Evolutionary conservation across 306 rosid genomes (phyloP).

Genomic region (Cucurbita pepo): DNA sequence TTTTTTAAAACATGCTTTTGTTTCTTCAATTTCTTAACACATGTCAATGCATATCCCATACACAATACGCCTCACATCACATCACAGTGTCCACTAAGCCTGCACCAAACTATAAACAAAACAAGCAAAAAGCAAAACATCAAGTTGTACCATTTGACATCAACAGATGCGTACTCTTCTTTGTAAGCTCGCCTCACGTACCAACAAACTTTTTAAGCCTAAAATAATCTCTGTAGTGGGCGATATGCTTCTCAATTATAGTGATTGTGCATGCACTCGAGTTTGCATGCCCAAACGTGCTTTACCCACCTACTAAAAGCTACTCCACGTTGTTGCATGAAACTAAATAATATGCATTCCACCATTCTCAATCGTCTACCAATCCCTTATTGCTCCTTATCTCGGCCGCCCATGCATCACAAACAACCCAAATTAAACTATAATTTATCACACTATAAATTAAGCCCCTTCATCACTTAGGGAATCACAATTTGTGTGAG

Average conservation of each 20-base stretch:
- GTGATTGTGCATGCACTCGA: background rate
- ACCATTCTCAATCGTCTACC: background rate
- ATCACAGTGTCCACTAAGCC: background rate
- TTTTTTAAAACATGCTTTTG: too few species aligned
- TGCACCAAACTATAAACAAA: background rate
- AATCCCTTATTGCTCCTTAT: background rate
- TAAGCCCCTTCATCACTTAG: background rate
- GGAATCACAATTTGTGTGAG: background rate
- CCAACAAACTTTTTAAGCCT: background rate
- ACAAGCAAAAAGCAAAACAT: background rate
- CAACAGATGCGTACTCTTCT: background rate
- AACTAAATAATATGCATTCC: background rate
- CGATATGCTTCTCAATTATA: background rate
- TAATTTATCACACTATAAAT: background rate
- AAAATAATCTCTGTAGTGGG: background rate
- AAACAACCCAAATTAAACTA: background rate
- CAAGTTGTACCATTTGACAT: background rate
- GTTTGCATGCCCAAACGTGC: background rate
- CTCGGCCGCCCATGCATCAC: constrained; percentile 5
- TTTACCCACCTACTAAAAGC: background rate
- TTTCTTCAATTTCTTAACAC: too few species aligned
- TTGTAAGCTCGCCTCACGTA: background rate
- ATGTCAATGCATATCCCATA: too few species aligned
- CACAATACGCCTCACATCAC: too few species aligned
- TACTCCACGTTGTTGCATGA: background rate